Evolutionary conservation across 345 rosid species (phyloP), one percentile per base, ranked within the genome.

Genomic region (Lenwebbia sp.): DNA sequence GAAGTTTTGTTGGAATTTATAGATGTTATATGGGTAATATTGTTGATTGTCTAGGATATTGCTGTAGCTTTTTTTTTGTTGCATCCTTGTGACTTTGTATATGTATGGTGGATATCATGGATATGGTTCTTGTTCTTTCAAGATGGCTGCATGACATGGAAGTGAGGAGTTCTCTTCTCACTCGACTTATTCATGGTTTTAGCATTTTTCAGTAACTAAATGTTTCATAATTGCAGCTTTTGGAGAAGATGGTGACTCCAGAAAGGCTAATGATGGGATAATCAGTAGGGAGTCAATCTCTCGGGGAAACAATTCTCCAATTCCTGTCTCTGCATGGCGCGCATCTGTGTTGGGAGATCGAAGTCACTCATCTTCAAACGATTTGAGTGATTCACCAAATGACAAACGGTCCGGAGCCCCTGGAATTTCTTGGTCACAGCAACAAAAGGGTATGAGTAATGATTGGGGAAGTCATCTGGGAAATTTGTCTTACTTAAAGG

Each of bases 341-440:
- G 87, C 93, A 82, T 86, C 94, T 53, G 88, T 94, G 52, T 37
- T 83, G 57, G 94, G 92, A 87, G 98, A 94, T 75, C 90, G 88
- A 82, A 83, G 90, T 28, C 90, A 85, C 87, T n/a, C 88, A 49
- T 86, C 55, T 53, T 87, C 92, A 55, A 87, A 84, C 78, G 95
- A 91, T 83, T 89, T 90, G 91, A 93, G 87, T 85, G 97, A 93
- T 41, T 87, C 90, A 82, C 85, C 93, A 49, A 88, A 84, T 86
- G 86, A 70, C 13, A 33, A 30, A 62, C 88, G 89, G 86, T 86
- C 90, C 25, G 92, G 91, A 88, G 88, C 90, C 83, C 84, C 92
- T 65, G 95, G 91, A 82, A 87, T 56, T 85, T 90, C 87, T 41
- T 91, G 98, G 96, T 89, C 89, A 55, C 92, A 90, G 33, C 83